Evolutionary conservation across 1,284 basidiomycete genomes (phyloP), one percentile per base, ranked within the genome.

Genomic region (Entoloma clypeatum): DNA sequence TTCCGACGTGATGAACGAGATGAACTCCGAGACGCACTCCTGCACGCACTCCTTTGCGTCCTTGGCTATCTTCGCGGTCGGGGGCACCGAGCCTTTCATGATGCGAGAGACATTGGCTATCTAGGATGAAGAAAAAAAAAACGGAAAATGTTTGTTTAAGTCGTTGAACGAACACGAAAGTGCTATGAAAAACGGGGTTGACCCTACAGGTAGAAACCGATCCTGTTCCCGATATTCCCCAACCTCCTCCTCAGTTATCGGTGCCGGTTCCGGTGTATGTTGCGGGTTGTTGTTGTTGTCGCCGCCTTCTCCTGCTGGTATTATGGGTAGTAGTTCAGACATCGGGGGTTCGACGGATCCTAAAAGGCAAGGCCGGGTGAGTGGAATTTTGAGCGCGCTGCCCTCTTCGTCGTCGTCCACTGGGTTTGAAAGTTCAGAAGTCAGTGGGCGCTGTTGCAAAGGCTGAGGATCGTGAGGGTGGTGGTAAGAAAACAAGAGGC

Each of bases 11-110:
- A 97, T 90, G 70, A 96, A 97, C 54, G 81, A 85, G 62, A 97
- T 96, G 67, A 95, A 93, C 69, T 97, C 94, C 28, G 87, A 92
- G 36, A 95, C 91, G 65, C 92, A 95, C 64, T 95, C 92, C 64
- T 96, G 93, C 33, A 96, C 90, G 63, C 88, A 92, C 65, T 96
- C 92, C 62, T 97, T 97, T 17, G 93, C 91, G 65, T 96, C 93
- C 62, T 95, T 95, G 3, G 92, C 90, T 54, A 97, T 94, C 67
- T 97, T 97, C 14, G 92, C 91, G n/a, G 88, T 89, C 1, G 81
- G 72, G 0, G 93, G 93, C 2, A 97, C 80, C 2, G 87, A 75
- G 24, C 81, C 71, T 60, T 96, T 96, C 93, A 97, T 97, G 56
- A 97, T 93, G 3, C 93, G 77, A 11, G 91, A 84, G 9, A 97